Conservation (phyloP, 371 early-diverging fungal genomes). For the Umbelopsis sp. region DNA sequence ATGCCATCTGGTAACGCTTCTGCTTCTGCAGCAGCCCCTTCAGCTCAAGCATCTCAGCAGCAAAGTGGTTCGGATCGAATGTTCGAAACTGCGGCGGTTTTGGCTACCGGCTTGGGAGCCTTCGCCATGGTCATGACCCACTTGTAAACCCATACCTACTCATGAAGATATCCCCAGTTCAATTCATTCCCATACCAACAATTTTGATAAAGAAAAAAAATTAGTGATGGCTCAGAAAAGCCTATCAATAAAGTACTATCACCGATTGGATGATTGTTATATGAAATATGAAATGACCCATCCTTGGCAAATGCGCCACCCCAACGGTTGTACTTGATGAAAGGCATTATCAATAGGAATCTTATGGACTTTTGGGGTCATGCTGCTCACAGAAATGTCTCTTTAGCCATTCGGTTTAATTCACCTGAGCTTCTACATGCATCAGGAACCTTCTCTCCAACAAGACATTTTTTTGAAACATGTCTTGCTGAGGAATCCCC, state of each 20-base stretch:
- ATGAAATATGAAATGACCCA: no score
- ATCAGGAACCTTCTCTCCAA: no score
- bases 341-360: background rate
- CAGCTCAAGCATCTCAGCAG: background rate
- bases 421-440: no score
- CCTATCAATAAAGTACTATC: no score
- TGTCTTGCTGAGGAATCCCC: background rate
- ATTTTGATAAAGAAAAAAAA: no score
- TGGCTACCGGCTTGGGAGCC: background rate
- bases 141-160: background rate
- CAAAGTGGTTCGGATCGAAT: background rate
- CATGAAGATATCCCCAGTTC: background rate
- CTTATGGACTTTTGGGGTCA: slow-evolving; percentile 12
- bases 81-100: background rate
- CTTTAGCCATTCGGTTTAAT: no score
- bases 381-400: background rate
- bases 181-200: background rate
- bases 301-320: background rate
- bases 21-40: background rate
- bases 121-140: background rate
- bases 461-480: no score
- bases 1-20: background rate
- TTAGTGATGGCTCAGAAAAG: no score
- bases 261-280: no score
- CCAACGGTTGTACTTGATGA: background rate